Percentiles rank a stretch among this genome's conserved stretches.
These are phyloP conservation scores for Eucalyptus leucophloia DNA, from an alignment of 345 rosid species.

Conservation along the genomic window DNA sequence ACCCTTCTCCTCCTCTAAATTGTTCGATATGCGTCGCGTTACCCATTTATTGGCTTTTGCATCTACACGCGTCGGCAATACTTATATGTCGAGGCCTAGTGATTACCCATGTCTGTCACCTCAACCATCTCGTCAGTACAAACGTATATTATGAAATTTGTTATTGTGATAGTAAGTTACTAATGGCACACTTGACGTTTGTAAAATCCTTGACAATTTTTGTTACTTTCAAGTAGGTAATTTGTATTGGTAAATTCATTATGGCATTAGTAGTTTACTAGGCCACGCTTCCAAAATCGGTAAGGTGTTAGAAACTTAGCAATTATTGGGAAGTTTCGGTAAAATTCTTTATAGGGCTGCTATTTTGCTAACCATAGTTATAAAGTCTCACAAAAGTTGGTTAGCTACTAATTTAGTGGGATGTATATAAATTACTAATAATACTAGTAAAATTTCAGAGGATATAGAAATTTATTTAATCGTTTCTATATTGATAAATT, in stretches of 20 bases:
- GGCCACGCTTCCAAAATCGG: background rate
- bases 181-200: background rate
- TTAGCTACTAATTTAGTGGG: background rate
- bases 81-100: background rate
- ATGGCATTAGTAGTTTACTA: background rate
- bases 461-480: background rate
- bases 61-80: background rate
- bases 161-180: background rate
- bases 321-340: background rate
- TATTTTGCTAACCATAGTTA: background rate
- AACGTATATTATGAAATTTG: background rate
- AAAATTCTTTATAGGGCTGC: background rate
- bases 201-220: background rate
- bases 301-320: background rate
- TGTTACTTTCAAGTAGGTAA: background rate
- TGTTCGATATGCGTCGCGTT: background rate
- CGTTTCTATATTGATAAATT: background rate
- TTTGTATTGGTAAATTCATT: background rate
- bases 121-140: background rate
- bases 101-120: background rate
- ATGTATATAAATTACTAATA: background rate
- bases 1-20: background rate
- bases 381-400: background rate
- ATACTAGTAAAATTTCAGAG: background rate
- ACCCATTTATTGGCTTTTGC: background rate